Base-by-base conservation (phyloP, 164 flowering plant genomes). In the Macadamia integrifolia region DNA sequence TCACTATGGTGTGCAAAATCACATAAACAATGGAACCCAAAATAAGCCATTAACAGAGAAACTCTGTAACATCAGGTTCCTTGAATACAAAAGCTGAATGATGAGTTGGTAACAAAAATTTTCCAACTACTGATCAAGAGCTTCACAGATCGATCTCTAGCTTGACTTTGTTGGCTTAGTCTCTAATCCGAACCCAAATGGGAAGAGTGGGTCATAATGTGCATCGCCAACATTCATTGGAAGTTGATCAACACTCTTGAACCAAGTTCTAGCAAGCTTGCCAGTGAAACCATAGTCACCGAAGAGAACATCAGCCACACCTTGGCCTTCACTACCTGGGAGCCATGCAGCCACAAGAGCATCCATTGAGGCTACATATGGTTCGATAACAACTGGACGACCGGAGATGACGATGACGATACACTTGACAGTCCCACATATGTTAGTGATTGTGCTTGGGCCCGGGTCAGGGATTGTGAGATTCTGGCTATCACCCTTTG, bases 201-300 rank as follows among this genome's bases (percentile, higher is more conserved):
- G 48, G 12, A 32, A 61, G 17, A 61, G 48, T 32, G 64, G 64
- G n/a, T 61, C 64, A 35, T 61, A 61, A 13, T 61, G 48, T 6
- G 44, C 2, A 28, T 61, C 64, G 9, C 64, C 64, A 35, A 61
- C 46, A 17, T 35, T 61, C 64, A 61, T 35, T 35, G 64, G 64
- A 61, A 61, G 64, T 46, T 61, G 64, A 42, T 61, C 64, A 3
- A 61, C 64, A 42, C 18, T 61, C 64, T 61, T 61, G 48, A 61
- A 32, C 44, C 50, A 46, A 46, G 76, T 73, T 9, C 64, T 43
- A 6, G 72, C 23, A 31, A 69, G 72, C 61, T 69, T 74, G 15
- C 76, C 76, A 7, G 76, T 74, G 69, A 74, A 74, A 6, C 72
- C 76, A 64, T 69, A 74, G 50, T 74, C 76, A 23, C 76, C 76